Evolutionary conservation across 768 basidiomycete species (phyloP).

Genomic region (Boletus rex-veris): DNA sequence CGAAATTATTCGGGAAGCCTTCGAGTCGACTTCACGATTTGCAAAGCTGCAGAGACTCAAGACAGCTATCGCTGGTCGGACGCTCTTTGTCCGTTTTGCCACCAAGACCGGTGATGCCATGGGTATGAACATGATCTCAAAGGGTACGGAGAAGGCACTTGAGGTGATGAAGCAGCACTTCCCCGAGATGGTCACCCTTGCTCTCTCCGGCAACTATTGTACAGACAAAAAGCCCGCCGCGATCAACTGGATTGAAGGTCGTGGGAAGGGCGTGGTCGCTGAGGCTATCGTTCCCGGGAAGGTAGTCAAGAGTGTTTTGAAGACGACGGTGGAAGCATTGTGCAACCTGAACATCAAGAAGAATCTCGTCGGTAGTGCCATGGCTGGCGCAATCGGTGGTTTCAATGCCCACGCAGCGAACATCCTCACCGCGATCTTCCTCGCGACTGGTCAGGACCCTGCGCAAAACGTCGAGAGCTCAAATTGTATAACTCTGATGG

Average conservation of each 20-base stretch:
- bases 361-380: constrained; percentile 94
- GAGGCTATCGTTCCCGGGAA: constrained; percentile 91
- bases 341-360: constrained; percentile 95
- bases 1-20: constrained; percentile 70
- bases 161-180: constrained; percentile 73
- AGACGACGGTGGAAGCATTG: constrained; percentile 88
- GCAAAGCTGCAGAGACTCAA: constrained; percentile 83
- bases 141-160: constrained; percentile 94
- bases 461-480: constrained; percentile 99
- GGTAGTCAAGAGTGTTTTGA: constrained; percentile 84
- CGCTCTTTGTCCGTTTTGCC: constrained; percentile 89
- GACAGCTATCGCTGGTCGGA: constrained; percentile 88
- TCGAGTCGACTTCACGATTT: constrained; percentile 93
- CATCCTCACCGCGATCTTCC: constrained; percentile 90
- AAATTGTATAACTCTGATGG: constrained; percentile 98
- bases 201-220: constrained; percentile 96
- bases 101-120: constrained; percentile 97
- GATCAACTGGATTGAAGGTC: constrained; percentile 99
- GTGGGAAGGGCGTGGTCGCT: constrained; percentile 96
- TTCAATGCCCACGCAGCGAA: constrained; percentile 99
- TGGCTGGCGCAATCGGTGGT: constrained; percentile 97
- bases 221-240: constrained; percentile 99
- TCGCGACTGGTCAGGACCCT: constrained; percentile 98
- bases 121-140: constrained; percentile 99
- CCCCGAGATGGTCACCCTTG: constrained; percentile 88